Base-by-base conservation (phyloP, 768 basidiomycete genomes). In the Leccinum rimulosum region DNA sequence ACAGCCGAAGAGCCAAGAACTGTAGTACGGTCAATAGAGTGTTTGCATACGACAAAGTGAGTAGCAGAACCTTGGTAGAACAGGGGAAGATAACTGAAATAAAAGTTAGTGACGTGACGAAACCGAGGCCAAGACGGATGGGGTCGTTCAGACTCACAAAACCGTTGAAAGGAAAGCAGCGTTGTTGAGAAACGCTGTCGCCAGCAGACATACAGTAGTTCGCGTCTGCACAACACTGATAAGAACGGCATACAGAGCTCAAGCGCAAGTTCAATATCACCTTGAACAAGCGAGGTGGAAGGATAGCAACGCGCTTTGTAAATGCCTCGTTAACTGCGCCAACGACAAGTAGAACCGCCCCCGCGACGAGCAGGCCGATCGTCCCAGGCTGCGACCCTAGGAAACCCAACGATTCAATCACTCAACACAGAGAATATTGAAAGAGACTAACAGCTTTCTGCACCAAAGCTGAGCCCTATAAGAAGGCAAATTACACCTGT, bases 1-100 rank as follows among this genome's bases (percentile, higher is more conserved):
- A 87, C 89, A 6, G 89, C 88, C n/a, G 87, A 87, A 1, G 87
- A 78, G 1, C 91, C 89, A 15, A 91, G 79, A 5, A 86, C 82
- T 25, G 3, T 70, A 4, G 0, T 15, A 19, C 15, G 1, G 25
- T 61, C 48, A 58, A 40, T 50, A 45, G 7, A 6, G 3, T 7
- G 9, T 28, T 51, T 6, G 27, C 19, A 25, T 25, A 30, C n/a
- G 15, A 30, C 6, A 8, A 28, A 30, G 19, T 3, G 25, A 25
- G 25, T 25, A 11, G 11, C 17, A 50, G 10, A 36, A 68, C 69
- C 69, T 75, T 93, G 90, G 70, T 79, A 93, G 69, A 87, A 91
- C 4, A 92, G 69, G 0, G 90, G 89, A 27, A 93, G 80, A 67
- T 91, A 91, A 69, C 70, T 70, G 22, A 14, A 1, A 35, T 52